Base-by-base conservation (phyloP, 768 basidiomycete genomes). In the Coprinopsis cinerea region DNA sequence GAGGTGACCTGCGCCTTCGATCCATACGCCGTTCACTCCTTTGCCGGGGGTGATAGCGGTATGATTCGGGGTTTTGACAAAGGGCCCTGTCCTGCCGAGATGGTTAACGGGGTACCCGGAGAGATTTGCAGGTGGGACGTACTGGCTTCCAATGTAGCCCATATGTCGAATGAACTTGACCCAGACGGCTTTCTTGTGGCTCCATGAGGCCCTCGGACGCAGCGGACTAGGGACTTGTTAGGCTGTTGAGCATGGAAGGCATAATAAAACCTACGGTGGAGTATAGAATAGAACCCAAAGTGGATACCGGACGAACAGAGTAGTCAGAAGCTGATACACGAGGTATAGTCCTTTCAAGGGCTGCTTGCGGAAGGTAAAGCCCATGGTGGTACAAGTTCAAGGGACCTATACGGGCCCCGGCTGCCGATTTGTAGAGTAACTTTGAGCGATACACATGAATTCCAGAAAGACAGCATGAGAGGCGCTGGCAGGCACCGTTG, bases 301-400 rank as follows among this genome's bases (percentile, higher is more conserved):
- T 2, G 81, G 79, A 41, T 78, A 40, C 24, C 72, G 71, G 27
- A 82, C 28, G 34, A 77, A 65, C 28, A 71, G 46, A 4, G 69
- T 70, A 47, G 59, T 56, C 14, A 74, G 26, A 17, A 75, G 40
- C 42, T 72, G 67, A 56, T 75, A 77, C 4, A 64, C 57, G 23
- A 79, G 55, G 60, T 76, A 81, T 27, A 79, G 48, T 7, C 61
- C 65, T 56, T 77, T 80, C 61, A 76, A 58, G 7, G 80, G 78
- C 54, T 81, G 80, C 40, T 67, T 53, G 18, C 67, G 64, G 51
- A 68, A 68, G 45, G 59, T 54, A 48, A 58, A 62, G 27, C 55
- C 35, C 69, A 69, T 70, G 54, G 48, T 55, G 20, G 44, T 17
- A 22, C 34, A 67, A 64, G 66, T 66, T 51, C 62, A 65, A 57